Conservation (phyloP, 805 yeast species). For the Candida khao-thaluensis region DNA sequence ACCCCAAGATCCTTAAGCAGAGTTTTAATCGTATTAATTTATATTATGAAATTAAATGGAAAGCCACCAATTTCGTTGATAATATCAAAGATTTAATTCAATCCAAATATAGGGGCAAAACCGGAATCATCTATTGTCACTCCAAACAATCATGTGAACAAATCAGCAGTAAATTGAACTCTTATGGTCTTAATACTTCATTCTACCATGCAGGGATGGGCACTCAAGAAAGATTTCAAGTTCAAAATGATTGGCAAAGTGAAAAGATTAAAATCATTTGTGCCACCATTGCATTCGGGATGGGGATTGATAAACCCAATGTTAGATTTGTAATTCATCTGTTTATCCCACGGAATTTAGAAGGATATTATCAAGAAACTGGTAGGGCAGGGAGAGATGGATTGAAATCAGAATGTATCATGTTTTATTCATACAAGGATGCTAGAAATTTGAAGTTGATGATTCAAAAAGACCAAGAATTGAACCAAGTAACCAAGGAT, state of each 20-base stretch:
- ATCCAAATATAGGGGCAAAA: conserved; percentile 49
- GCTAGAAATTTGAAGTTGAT: conserved; percentile 71
- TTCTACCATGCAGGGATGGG: conserved; percentile 96
- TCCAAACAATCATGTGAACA: conserved; percentile 87
- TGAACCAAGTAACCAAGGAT: conserved; percentile 63
- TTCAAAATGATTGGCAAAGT: conserved; percentile 84
- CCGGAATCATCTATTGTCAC: conserved; percentile 93
- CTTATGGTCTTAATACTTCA: conserved; percentile 64
- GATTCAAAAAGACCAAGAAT: conserved; percentile 73
- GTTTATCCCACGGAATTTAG: conserved; percentile 84
- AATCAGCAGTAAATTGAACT: conserved; percentile 59
- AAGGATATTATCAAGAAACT: conserved; percentile 97
- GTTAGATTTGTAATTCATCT: conserved; percentile 89
- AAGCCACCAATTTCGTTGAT: conserved; percentile 54
- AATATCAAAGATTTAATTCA: conserved; percentile 60
- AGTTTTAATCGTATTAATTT: conserved; percentile 90
- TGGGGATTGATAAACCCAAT: conserved; percentile 98
- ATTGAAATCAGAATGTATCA: conserved; percentile 70
- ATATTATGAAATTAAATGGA: conserved; percentile 71
- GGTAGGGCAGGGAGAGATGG: conserved; percentile 99
- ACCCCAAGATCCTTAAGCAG: conserved; percentile 72
- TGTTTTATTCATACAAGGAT: conserved; percentile 80
- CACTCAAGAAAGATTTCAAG: conserved; percentile 63
- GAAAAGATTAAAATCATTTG: conserved; percentile 75
- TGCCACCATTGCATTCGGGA: conserved; percentile 98